Conservation (phyloP, 345 rosid genomes). For the Gossypium herbaceum region DNA sequence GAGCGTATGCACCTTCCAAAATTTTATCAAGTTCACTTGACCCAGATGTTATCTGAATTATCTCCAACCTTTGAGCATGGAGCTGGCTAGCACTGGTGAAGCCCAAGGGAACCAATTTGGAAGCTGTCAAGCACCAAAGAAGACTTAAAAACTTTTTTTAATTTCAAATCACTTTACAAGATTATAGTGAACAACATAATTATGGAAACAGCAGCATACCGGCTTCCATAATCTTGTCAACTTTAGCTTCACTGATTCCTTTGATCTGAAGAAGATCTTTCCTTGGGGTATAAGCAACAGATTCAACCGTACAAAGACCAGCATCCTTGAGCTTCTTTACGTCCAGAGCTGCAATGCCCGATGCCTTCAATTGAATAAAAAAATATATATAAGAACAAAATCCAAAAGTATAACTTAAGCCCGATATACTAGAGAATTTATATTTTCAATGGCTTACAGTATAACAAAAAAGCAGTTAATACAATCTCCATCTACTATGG, state of each 20-base stretch:
- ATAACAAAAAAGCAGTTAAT: not conserved
- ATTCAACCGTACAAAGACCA: slow-evolving; percentile 89
- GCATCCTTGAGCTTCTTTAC: slow-evolving; percentile 90
- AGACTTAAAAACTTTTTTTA: slow-evolving; percentile 3
- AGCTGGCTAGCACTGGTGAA: slow-evolving; percentile 95
- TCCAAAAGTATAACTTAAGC: not conserved
- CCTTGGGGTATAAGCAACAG: slow-evolving; percentile 86
- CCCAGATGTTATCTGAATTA: slow-evolving; percentile 92
- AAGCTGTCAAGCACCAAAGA: slow-evolving; percentile 47
- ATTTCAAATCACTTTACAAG: not conserved
- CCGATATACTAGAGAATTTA: not conserved
- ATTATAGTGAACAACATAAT: not conserved
- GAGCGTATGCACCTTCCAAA: slow-evolving; percentile 62
- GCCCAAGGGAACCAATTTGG: slow-evolving; percentile 84
- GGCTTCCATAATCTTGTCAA: slow-evolving; percentile 92
- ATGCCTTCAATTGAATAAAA: slow-evolving; percentile 35
- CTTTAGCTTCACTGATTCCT: slow-evolving; percentile 95
- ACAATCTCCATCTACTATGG: not conserved
- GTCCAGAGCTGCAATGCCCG: slow-evolving; percentile 85
- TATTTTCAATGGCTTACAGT: not conserved
- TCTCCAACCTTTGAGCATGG: slow-evolving; percentile 89
- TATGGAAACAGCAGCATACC: slow-evolving; percentile 34
- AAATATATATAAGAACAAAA: not conserved
- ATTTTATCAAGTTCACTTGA: slow-evolving; percentile 91
- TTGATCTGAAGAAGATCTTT: slow-evolving; percentile 81